Percentiles rank a stretch among this genome's conserved stretches.
These are phyloP conservation scores for Morella rubra DNA, from an alignment of 306 rosid genomes.

Conservation along the genomic window DNA sequence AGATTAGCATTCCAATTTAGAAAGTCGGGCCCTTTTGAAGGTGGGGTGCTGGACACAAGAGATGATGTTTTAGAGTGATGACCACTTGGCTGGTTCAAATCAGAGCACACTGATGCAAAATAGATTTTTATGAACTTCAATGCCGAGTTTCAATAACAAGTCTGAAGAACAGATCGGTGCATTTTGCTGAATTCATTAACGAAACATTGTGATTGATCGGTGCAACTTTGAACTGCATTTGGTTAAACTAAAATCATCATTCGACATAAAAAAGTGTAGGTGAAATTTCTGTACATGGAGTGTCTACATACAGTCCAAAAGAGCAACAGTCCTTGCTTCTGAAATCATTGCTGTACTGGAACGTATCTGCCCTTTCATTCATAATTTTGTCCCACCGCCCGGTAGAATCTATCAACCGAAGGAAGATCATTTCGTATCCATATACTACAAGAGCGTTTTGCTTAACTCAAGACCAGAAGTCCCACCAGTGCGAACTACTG, in stretches of 20 bases:
- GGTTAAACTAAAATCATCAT: constrained; percentile 4
- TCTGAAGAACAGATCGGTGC: neutral
- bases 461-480: constrained; percentile 58
- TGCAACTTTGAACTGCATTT: constrained; percentile 1
- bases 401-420: constrained; percentile 6
- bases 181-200: neutral
- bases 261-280: constrained; percentile 7
- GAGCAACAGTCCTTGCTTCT: constrained; percentile 17
- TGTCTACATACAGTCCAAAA: neutral
- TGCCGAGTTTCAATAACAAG: neutral
- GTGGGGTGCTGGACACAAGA: neutral
- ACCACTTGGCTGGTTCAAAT: too few relatives aligned
- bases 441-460: constrained; percentile 18
- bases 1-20: neutral
- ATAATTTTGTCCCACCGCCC: constrained; percentile 6
- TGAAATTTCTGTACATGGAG: constrained; percentile 13
- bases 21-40: neutral
- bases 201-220: neutral
- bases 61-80: neutral
- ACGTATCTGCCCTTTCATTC: constrained; percentile 16
- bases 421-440: constrained; percentile 31
- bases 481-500: constrained; percentile 77
- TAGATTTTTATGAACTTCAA: neutral
- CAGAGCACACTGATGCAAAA: neutral
- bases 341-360: constrained; percentile 17